Evolutionary conservation across 306 rosid species (phyloP), one percentile per base, ranked within the genome.

Genomic region (Fragaria ananassa): DNA sequence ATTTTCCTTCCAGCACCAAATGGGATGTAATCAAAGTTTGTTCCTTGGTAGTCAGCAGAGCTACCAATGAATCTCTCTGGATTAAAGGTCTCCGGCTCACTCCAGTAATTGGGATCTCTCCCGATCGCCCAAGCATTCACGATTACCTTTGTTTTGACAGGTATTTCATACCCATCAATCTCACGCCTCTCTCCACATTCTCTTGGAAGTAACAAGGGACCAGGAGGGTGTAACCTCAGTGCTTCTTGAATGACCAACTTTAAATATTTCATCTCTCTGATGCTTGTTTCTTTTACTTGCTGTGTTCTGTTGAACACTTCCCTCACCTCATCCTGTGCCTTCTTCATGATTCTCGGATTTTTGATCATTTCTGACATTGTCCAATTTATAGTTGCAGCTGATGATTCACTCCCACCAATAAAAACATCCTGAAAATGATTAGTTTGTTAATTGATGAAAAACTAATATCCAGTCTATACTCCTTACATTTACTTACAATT

Each of bases 1-100:
- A 70, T 49, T 27, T 77, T 71, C 71, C 77, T 78, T 37, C 77
- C 76, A 31, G 70, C 76, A 8, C 76, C 63, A 29, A 78, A 69
- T 23, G 71, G 71, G 15, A 70, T 58, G 13, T 21, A 60, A 7
- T 70, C 44, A 37, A 78, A 78, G 54, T 51, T 8, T 51, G 63
- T 64, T 14, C 77, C 72, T 3, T 62, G 72, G 34, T n/a, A 78
- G 15, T 71, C 72, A 1, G 25, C 5, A 19, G 64, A 15, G 54
- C 57, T 71, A 62, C 35, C 54, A n/a, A 37, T 19, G 19, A 71
- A 78, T 29, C 81, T 78, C 51, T 71, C 81, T 25, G 76, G 81
- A 7, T 61, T 31, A 50, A 78, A 78, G 18, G 45, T 61, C 23
- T 78, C 72, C 1, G 72, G 65, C 0, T 78, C 76, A 49, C 44